phyloP scores from a whole-genome alignment of 2,329 filamentous ascomycete genomes.

The Xylariales sp. region DNA sequence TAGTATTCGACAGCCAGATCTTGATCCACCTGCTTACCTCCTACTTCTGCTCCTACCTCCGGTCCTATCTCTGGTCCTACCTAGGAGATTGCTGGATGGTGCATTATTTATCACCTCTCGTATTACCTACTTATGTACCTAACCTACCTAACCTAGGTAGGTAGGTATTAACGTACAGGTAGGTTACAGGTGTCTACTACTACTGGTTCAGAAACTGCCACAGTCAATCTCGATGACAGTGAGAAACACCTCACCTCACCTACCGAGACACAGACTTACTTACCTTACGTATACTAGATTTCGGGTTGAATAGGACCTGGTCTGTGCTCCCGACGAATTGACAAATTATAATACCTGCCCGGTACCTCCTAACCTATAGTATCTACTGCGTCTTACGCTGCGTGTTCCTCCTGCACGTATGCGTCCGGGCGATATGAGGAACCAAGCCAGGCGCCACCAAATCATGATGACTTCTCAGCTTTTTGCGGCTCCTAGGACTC shows the following conservation, averaged over 20 bases:
- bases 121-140: neutral
- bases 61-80: too few relatives aligned
- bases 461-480: neutral
- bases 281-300: neutral
- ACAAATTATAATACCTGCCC: constrained; percentile 11
- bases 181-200: neutral
- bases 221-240: constrained; percentile 21
- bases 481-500: constrained; percentile 22
- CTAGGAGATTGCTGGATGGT: too few relatives aligned
- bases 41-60: too few relatives aligned
- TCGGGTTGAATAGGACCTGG: constrained; percentile 15
- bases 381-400: neutral
- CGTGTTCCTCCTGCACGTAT: too few relatives aligned
- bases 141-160: neutral
- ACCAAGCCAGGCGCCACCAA: neutral
- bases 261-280: too few relatives aligned
- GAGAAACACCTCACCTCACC: too few relatives aligned
- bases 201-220: constrained; percentile 16
- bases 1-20: neutral
- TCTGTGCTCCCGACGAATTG: constrained; percentile 20
- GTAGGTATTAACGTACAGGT: neutral
- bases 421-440: neutral
- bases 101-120: too few relatives aligned
- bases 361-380: neutral
- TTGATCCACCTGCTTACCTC: neutral